phyloP scores from a whole-genome alignment of 1,284 basidiomycete genomes.

The Exobasidium cylindrosporum region DNA sequence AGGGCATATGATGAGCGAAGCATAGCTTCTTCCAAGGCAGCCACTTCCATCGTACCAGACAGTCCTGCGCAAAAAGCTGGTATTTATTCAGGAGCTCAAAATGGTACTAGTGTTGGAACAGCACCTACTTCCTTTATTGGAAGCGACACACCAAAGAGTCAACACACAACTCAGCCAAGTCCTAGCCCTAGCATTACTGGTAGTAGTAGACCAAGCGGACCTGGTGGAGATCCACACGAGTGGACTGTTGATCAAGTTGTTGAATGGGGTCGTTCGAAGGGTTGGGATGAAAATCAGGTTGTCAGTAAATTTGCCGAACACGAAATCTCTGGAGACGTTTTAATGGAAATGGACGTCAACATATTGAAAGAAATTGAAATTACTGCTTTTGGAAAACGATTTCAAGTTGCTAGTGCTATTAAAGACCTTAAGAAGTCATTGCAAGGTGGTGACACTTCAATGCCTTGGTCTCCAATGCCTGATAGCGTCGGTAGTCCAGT shows the following conservation, averaged over 20 bases:
- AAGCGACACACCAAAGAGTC: slow-evolving; percentile 24
- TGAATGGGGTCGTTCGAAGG: slow-evolving; percentile 79
- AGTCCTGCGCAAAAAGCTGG: not conserved
- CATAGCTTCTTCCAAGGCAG: slow-evolving; percentile 17
- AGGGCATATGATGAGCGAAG: slow-evolving; percentile 20
- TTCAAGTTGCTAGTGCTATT: slow-evolving; percentile 92
- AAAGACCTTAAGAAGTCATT: slow-evolving; percentile 66
- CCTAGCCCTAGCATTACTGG: slow-evolving; percentile 8
- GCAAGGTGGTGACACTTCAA: slow-evolving; percentile 10
- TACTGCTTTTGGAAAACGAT: slow-evolving; percentile 85
- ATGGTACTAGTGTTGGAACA: slow-evolving; percentile 12
- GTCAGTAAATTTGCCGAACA: slow-evolving; percentile 76
- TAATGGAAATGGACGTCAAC: slow-evolving; percentile 87
- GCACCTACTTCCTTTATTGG: slow-evolving; percentile 48
- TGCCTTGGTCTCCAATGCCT: slow-evolving; percentile 6
- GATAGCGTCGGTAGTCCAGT: not conserved
- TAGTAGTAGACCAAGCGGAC: not conserved
- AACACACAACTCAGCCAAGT: slow-evolving; percentile 3
- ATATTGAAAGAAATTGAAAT: slow-evolving; percentile 96
- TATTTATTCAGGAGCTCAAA: not conserved
- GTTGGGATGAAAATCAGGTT: slow-evolving; percentile 75
- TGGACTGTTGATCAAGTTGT: slow-evolving; percentile 89
- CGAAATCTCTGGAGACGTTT: slow-evolving; percentile 95
- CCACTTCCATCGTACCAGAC: slow-evolving; percentile 9
- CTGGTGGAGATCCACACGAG: slow-evolving; percentile 61